phyloP scores from a whole-genome alignment of 2,329 filamentous ascomycete genomes.

The Capronia americana region DNA sequence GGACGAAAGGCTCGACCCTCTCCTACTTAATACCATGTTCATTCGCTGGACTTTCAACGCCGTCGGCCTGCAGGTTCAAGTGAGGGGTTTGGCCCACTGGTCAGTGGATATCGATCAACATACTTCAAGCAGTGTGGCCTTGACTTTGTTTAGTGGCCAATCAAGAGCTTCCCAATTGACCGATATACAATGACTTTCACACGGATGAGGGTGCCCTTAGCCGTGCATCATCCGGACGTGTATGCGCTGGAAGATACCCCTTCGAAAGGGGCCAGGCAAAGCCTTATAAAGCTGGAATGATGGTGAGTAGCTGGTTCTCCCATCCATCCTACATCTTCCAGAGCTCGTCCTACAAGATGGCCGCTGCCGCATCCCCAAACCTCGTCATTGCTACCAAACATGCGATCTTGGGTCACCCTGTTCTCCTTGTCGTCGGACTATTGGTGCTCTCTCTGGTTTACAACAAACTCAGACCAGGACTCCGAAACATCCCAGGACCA shows the following conservation, averaged over 20 bases:
- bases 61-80: neutral
- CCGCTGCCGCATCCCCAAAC: neutral
- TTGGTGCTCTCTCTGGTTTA: constrained; percentile 9
- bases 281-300: neutral
- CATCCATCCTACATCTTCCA: neutral
- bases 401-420: neutral
- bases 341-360: neutral
- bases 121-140: neutral
- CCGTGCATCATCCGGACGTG: neutral
- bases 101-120: neutral
- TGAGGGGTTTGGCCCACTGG: neutral
- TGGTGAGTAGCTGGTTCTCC: neutral
- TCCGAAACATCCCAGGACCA: constrained; percentile 63
- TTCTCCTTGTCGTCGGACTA: constrained; percentile 6
- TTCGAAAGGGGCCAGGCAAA: neutral
- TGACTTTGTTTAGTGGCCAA: neutral
- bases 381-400: constrained; percentile 1
- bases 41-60: neutral
- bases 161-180: neutral
- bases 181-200: neutral
- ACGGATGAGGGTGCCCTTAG: constrained; percentile 1
- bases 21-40: neutral
- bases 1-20: neutral
- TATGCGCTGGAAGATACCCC: neutral
- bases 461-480: constrained; percentile 13